Base-by-base conservation (phyloP, 2,329 filamentous ascomycete species). In the Scytalidium lignicola region DNA sequence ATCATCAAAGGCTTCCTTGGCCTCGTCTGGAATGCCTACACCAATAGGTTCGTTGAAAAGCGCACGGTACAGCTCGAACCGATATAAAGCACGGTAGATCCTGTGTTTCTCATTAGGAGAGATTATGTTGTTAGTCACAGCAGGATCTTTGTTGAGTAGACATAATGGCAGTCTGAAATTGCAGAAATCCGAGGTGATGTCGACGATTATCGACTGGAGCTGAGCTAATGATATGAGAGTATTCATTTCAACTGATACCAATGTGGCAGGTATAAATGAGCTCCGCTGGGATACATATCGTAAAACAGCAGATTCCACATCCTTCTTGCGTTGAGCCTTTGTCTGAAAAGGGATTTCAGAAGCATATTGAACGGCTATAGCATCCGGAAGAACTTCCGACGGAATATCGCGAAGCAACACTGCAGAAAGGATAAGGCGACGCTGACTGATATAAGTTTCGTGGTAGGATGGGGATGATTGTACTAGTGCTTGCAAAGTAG, bases 401-500 rank as follows among this genome's bases (percentile, higher is more conserved):
- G 20, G 39, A 3, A 52, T 28, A 43, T 47, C 47, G 9, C 37
- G 23, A 2, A 46, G 29, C 21, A 52, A 41, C 5, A 49, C 44
- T 29, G 43, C 19, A 19, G 39, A 41, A 7, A 52, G 40, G 9
- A 49, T 44, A 1, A 12, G n/a, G n/a, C 26, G 26, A 2, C 47
- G 50, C 39, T 49, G 23, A 18, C 17, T 22, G 3, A n/a, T 15
- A 22, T 52, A 52, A 19, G 22, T 46, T 41, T 15, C 13, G 22
- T 52, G 43, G 37, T 47, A 50, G 9, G 46, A 29, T 43, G 47
- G 47, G n/a, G 51, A 52, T 18, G 39, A 46, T 32, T 42, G 50
- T 6, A 51, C 46, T 12, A 51, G 46, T 5, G 43, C 20, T n/a
- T 41, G 44, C 10, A 52, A 40, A 23, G 32, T n/a, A 7, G 41